Evolutionary conservation across 176 grass and related monocot genomes (phyloP).

Genomic region (bread wheat (Triticum aestivum)): DNA sequence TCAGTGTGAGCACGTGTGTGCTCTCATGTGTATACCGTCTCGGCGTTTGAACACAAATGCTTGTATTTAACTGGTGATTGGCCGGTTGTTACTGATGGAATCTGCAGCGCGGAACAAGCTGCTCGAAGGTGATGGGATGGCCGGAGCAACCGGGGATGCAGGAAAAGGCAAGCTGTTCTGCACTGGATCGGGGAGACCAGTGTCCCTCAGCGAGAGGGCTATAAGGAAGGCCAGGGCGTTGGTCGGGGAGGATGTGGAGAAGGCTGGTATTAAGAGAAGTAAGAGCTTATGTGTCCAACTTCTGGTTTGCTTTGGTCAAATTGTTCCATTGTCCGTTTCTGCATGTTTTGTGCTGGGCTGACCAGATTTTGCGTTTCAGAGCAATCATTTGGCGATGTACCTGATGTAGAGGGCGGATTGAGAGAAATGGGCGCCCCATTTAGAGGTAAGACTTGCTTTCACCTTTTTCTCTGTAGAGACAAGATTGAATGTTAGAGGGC

Average conservation of each 20-base stretch:
- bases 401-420: background rate
- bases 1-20: background rate
- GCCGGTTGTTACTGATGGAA: background rate
- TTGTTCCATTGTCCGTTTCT: background rate
- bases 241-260: slow-evolving; percentile 5
- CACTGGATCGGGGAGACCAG: slow-evolving; percentile 26
- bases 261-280: slow-evolving; percentile 19
- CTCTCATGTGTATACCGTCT: background rate
- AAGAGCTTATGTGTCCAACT: background rate
- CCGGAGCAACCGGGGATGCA: background rate
- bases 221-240: slow-evolving; percentile 29
- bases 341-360: background rate
- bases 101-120: slow-evolving; percentile 11
- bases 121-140: background rate
- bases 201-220: slow-evolving; percentile 13
- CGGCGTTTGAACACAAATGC: background rate
- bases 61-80: background rate
- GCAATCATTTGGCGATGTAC: slow-evolving; percentile 13
- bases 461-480: background rate
- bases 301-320: background rate
- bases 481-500: background rate
- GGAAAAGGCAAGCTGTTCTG: slow-evolving; percentile 24
- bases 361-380: slow-evolving; percentile 19
- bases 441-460: slow-evolving; percentile 33
- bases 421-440: background rate